A percentile compares a stretch with the other conserved stretches of the same genome.
These are phyloP conservation scores for Boletus pseudo-olivaceus DNA, from an alignment of 768 basidiomycete genomes.

Conservation along the genomic window DNA sequence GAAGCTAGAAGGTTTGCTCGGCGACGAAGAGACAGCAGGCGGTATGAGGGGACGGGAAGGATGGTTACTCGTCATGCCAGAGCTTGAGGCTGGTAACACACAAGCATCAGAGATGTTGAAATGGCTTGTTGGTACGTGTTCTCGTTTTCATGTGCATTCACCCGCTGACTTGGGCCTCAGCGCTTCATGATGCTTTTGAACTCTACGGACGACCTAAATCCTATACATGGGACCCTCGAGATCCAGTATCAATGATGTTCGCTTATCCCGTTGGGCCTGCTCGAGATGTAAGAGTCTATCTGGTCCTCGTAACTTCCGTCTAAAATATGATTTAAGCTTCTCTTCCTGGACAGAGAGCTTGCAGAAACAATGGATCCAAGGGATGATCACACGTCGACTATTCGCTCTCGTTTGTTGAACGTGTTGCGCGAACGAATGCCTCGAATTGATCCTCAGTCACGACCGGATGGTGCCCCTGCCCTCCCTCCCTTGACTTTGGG, in stretches of 20 bases:
- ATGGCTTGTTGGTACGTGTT: conserved; percentile 77
- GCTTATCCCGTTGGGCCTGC: conserved; percentile 85
- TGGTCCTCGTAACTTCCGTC: conserved; percentile 1
- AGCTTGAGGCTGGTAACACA: conserved; percentile 58
- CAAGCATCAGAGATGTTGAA: conserved; percentile 82
- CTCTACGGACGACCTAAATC: conserved; percentile 84
- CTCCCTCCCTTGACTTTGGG: conserved; percentile 18
- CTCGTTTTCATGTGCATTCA: neutral
- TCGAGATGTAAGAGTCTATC: conserved; percentile 62
- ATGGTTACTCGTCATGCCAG: conserved; percentile 91
- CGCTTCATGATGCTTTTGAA: conserved; percentile 80
- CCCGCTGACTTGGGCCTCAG: conserved; percentile 36
- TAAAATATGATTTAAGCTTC: conserved; percentile 45
- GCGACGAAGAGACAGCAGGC: conserved; percentile 70
- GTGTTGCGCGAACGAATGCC: conserved; percentile 67
- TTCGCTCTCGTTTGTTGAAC: conserved; percentile 58
- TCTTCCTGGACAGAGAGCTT: conserved; percentile 84
- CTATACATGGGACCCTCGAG: conserved; percentile 89
- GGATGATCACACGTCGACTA: conserved; percentile 70
- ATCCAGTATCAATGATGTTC: conserved; percentile 84
- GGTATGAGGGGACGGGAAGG: conserved; percentile 70
- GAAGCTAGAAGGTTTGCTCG: conserved; percentile 85
- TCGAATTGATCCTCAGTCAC: conserved; percentile 26
- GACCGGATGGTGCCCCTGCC: conserved; percentile 8
- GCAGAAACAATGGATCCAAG: conserved; percentile 76